A percentile compares a stretch with the other conserved stretches of the same genome.
Conservation (phyloP, 768 basidiomycete genomes). For the Paxillus rubicundulus region DNA sequence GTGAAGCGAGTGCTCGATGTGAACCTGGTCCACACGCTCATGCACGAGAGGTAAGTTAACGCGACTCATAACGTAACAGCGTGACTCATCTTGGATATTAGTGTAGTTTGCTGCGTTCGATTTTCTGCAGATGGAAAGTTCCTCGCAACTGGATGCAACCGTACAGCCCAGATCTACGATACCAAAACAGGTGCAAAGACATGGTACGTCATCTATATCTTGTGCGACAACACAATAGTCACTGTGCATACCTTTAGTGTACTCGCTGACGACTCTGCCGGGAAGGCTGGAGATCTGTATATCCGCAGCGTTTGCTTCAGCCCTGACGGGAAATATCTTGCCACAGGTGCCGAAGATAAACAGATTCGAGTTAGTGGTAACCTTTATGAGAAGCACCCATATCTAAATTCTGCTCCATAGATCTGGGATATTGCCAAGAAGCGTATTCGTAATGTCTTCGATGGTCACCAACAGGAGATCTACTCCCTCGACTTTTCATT, state of each 20-base stretch:
- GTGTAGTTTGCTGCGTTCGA: slow-evolving; percentile 86
- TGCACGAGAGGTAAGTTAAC: slow-evolving; percentile 75
- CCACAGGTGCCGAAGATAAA: slow-evolving; percentile 87
- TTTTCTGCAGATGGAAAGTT: slow-evolving; percentile 93
- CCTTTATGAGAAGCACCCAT: background rate
- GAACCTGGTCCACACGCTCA: slow-evolving; percentile 77
- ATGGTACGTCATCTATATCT: slow-evolving; percentile 51
- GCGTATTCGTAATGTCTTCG: slow-evolving; percentile 75
- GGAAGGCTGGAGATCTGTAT: slow-evolving; percentile 79
- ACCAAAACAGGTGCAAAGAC: slow-evolving; percentile 82
- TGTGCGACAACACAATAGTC: slow-evolving; percentile 5
- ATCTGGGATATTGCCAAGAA: slow-evolving; percentile 91
- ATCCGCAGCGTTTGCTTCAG: slow-evolving; percentile 83
- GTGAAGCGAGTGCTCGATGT: slow-evolving; percentile 80
- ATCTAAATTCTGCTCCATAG: slow-evolving; percentile 36
- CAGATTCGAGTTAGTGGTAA: slow-evolving; percentile 70
- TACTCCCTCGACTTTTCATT: slow-evolving; percentile 90
- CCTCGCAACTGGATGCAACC: slow-evolving; percentile 94
- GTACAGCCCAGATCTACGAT: slow-evolving; percentile 94
- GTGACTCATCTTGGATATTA: slow-evolving; percentile 26
- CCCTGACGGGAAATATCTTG: slow-evolving; percentile 67
- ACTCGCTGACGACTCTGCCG: slow-evolving; percentile 72
- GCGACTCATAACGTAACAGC: background rate
- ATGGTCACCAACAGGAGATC: slow-evolving; percentile 90
- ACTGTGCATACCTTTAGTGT: slow-evolving; percentile 45